phyloP scores from a whole-genome alignment of 1,284 basidiomycete genomes.

The Melampsora americana region DNA sequence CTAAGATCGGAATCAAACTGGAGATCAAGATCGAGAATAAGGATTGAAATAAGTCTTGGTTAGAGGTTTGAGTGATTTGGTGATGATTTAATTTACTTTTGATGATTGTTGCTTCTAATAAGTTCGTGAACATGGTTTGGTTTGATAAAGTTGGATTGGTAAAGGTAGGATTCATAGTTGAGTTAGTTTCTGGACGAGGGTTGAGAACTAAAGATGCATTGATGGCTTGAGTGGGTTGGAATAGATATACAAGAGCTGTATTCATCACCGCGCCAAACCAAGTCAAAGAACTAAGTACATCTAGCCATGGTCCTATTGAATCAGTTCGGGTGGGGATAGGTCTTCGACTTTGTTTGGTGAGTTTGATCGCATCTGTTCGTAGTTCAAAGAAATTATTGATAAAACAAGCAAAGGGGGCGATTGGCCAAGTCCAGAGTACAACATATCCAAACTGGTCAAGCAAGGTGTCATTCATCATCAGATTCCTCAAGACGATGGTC shows the following conservation, averaged over 20 bases:
- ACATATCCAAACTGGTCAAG: constrained; percentile 77
- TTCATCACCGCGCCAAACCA: constrained; percentile 84
- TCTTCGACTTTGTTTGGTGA: constrained; percentile 76
- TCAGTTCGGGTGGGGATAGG: constrained; percentile 82
- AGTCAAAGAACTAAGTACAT: constrained; percentile 64
- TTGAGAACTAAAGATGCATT: background rate
- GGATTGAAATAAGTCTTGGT: background rate
- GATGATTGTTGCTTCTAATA: constrained; percentile 47
- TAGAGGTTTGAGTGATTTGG: constrained; percentile 11
- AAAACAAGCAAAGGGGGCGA: constrained; percentile 61
- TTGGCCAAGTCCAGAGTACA: constrained; percentile 88
- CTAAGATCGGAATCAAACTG: constrained; percentile 50
- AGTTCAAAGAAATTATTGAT: constrained; percentile 64
- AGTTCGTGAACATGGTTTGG: constrained; percentile 47
- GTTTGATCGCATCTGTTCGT: constrained; percentile 91
- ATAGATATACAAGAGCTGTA: constrained; percentile 78
- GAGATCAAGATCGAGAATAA: constrained; percentile 46
- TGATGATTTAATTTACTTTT: constrained; percentile 46
- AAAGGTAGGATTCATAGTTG: background rate
- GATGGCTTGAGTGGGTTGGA: constrained; percentile 57
- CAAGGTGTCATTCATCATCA: background rate
- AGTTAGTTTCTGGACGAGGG: background rate
- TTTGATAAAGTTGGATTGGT: background rate
- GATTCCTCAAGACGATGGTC: background rate
- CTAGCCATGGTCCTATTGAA: constrained; percentile 90